Conservation (phyloP, 192 early-diverging fungal species). For the Backusella tuberculispora region DNA sequence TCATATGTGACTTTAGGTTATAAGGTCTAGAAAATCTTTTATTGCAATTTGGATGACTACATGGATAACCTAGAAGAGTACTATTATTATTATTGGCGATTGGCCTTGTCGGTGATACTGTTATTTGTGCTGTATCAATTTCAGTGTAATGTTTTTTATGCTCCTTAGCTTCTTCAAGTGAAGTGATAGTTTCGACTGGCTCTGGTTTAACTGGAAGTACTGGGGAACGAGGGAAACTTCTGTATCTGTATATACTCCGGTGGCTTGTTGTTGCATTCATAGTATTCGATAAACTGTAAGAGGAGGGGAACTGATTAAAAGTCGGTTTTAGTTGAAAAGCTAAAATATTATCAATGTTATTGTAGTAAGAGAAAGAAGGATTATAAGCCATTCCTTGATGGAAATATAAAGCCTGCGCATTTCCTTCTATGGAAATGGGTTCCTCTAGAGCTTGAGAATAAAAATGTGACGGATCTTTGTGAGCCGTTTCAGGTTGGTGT, state of each 20-base stretch:
- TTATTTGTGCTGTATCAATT: neutral
- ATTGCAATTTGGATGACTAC: constrained; percentile 34
- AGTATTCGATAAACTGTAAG: neutral
- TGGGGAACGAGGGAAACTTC: neutral
- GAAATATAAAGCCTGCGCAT: constrained; percentile 16
- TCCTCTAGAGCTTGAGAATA: neutral
- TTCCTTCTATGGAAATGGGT: constrained; percentile 9
- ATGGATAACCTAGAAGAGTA: neutral
- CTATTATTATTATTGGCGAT: neutral
- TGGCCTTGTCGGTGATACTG: neutral
- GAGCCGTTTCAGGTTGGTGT: neutral
- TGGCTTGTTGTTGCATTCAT: neutral
- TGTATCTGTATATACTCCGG: neutral
- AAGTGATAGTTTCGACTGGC: neutral
- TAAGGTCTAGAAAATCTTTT: constrained; percentile 68
- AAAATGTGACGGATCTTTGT: constrained; percentile 4
- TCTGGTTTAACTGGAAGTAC: neutral
- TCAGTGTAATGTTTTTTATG: neutral
- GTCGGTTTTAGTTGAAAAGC: neutral
- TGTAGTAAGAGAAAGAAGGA: neutral
- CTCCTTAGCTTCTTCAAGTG: neutral
- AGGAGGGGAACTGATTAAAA: neutral
- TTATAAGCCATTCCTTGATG: neutral
- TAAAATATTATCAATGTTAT: neutral
- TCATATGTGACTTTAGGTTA: constrained; percentile 76